Evolutionary conservation across 2,329 filamentous ascomycete species (phyloP).

Genomic region (Colletotrichum sp.): DNA sequence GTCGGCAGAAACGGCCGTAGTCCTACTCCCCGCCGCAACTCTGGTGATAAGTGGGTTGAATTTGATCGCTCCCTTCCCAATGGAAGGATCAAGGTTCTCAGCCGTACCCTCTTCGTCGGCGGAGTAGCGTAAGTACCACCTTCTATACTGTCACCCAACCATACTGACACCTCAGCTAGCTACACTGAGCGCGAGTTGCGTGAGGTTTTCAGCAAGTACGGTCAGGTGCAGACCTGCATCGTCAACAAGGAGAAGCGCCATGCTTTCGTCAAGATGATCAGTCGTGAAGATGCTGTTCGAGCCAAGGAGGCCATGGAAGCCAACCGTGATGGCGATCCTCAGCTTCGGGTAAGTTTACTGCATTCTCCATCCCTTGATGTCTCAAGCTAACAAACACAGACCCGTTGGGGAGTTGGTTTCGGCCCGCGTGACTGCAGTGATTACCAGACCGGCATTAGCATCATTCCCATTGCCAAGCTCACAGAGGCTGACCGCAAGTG

Average conservation of each 20-base stretch:
- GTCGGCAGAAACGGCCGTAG: constrained; percentile 68
- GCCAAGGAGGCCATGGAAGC: constrained; percentile 91
- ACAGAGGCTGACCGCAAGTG: constrained; percentile 98
- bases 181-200: constrained; percentile 84
- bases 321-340: constrained; percentile 72
- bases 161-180: constrained; percentile 44
- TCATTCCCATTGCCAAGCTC: constrained; percentile 90
- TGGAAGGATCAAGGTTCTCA: constrained; percentile 89
- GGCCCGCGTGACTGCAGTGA: constrained; percentile 97
- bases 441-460: constrained; percentile 87
- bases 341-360: constrained; percentile 68
- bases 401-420: constrained; percentile 97
- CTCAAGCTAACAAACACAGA: constrained; percentile 53
- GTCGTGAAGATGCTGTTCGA: constrained; percentile 79
- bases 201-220: constrained; percentile 79
- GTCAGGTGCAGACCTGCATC: constrained; percentile 94
- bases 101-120: constrained; percentile 94
- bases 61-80: constrained; percentile 76
- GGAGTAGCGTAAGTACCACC: constrained; percentile 79
- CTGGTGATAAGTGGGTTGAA: constrained; percentile 73
- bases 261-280: constrained; percentile 98
- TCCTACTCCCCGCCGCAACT: constrained; percentile 53
- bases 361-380: not conserved
- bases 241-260: constrained; percentile 98
- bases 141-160: not conserved